Base-by-base conservation (phyloP, 2,329 filamentous ascomycete genomes). In the Botrytis fragariae region DNA sequence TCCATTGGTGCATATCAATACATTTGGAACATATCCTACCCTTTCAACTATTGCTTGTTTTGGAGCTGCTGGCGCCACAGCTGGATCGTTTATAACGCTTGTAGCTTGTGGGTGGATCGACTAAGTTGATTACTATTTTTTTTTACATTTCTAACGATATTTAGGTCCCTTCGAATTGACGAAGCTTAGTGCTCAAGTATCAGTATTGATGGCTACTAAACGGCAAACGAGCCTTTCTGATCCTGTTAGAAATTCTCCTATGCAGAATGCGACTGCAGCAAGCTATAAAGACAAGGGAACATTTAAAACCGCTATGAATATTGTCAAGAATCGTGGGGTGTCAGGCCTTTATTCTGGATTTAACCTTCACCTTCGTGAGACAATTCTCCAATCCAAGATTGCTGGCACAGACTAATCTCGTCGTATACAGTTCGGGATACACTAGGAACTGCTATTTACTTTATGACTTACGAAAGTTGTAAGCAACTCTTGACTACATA, bases 181-280 rank as follows among this genome's bases (percentile, higher is more conserved):
- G n/a, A 97, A 97, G 82, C 86, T 96, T 74, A 95, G 92, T 81
- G 93, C 93, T 25, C 93, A 97, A 81, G 92, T 96, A 32, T 94
- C 93, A 2, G 92, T 94, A 18, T 84, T 95, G 74, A 89, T 95
- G 84, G 91, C 91, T 29, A 85, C 87, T 73, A 85, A 87, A 76
- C 85, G 86, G 75, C 84, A 85, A 63, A 80, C 82, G 25, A 80
- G 78, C 60, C 48, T 79, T 37, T 79, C 79, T n/a, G 77, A 81
- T 44, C 76, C 80, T 69, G 80, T 81, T 69, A 79, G 70, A 63
- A 60, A 57, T 16, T 57, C 65, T 20, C n/a, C 51, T 32, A 59
- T 57, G 37, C 63, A 74, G 32, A 74, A 61, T 12, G 61, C 74
- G 44, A 74, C 72, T 69, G 89, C 89, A 35, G 84, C 87, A 72